phyloP scores from a whole-genome alignment of 805 yeast genomes.

The Hanseniaspora vineae region DNA sequence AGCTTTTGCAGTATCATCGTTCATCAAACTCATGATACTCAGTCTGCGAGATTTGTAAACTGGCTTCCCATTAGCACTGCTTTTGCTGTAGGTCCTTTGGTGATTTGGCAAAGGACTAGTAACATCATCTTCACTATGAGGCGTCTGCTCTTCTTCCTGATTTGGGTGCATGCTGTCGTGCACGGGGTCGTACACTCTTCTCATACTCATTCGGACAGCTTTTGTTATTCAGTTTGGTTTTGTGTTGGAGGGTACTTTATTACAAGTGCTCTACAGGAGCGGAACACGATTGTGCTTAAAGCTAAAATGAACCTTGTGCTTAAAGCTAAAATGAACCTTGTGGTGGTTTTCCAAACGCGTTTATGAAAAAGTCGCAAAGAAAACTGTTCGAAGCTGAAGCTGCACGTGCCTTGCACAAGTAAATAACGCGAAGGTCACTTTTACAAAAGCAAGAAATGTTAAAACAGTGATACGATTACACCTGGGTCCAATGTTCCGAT shows the following conservation, averaged over 20 bases:
- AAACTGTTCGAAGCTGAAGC: too few species aligned
- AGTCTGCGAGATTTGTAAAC: neutral
- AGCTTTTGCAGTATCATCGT: neutral
- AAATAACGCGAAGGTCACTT: too few species aligned
- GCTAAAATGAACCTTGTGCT: too few species aligned
- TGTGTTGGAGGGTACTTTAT: neutral
- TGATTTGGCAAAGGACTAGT: neutral
- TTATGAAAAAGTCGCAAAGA: too few species aligned
- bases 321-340: too few species aligned
- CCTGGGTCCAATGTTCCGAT: too few species aligned
- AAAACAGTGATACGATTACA: too few species aligned
- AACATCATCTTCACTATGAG: neutral
- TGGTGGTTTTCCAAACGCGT: too few species aligned
- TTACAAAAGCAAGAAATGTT: too few species aligned
- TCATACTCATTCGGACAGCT: neutral
- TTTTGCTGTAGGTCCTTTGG: neutral
- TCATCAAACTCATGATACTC: neutral
- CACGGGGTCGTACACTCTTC: conserved; percentile 24
- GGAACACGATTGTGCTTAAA: too few species aligned
- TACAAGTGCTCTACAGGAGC: too few species aligned
- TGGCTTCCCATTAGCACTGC: neutral
- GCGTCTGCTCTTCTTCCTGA: neutral
- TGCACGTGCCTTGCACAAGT: too few species aligned
- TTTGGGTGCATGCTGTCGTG: conserved; percentile 12
- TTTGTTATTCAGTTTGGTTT: neutral